Conservation (phyloP, 2,329 filamentous ascomycete species). For the Trichoderma lentiforme region DNA sequence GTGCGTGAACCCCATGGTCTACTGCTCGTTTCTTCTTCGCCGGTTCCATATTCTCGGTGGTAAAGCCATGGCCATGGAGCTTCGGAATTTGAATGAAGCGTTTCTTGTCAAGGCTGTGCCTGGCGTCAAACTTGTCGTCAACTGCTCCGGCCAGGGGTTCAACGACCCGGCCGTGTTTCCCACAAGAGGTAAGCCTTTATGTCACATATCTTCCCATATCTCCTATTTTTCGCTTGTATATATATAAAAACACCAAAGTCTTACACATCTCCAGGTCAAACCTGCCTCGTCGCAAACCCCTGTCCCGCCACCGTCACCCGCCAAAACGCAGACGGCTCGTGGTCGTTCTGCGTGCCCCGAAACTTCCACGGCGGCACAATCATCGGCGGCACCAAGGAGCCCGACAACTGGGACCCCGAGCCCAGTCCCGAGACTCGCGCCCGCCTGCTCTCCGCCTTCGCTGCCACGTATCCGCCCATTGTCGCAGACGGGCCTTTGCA, state of each 20-base stretch:
- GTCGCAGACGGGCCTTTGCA: conserved; percentile 26
- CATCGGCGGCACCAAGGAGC: conserved; percentile 64
- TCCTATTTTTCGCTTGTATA: background rate
- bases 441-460: conserved; percentile 36
- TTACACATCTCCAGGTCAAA: conserved; percentile 37
- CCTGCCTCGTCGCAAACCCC: conserved; percentile 41
- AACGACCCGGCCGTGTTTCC: conserved; percentile 41
- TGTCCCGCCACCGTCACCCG: conserved; percentile 48
- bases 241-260: background rate
- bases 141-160: conserved; percentile 46
- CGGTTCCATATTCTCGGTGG: conserved; percentile 25
- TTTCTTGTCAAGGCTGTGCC: conserved; percentile 33
- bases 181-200: conserved; percentile 36
- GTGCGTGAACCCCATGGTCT: conserved; percentile 52
- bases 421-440: conserved; percentile 47
- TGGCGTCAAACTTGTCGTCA: conserved; percentile 37
- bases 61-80: conserved; percentile 21
- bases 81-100: conserved; percentile 31
- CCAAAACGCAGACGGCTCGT: conserved; percentile 56
- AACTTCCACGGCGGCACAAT: conserved; percentile 61
- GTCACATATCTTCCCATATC: background rate
- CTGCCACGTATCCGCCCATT: conserved; percentile 35
- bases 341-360: conserved; percentile 61
- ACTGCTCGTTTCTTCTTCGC: conserved; percentile 45
- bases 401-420: conserved; percentile 51